phyloP scores from a whole-genome alignment of 345 rosid species.

The Camelina hispida region DNA sequence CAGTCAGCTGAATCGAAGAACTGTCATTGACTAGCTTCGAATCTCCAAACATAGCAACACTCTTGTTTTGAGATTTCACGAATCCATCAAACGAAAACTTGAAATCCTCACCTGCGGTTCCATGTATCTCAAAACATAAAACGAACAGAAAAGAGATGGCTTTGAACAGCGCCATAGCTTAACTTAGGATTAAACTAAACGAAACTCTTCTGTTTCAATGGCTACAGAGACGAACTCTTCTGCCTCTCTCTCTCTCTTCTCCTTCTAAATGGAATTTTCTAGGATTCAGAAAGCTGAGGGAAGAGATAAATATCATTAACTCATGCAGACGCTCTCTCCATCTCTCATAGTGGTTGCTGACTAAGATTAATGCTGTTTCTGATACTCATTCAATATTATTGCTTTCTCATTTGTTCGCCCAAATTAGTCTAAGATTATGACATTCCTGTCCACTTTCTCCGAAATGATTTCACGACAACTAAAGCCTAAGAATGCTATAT shows the following conservation, averaged over 20 bases:
- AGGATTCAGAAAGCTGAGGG: neutral
- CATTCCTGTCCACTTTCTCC: neutral
- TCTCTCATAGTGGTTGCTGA: conserved; percentile 33
- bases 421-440: neutral
- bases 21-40: conserved; percentile 55
- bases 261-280: conserved; percentile 26
- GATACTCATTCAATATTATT: neutral
- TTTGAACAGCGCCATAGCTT: conserved; percentile 35
- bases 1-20: conserved; percentile 65
- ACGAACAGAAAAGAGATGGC: conserved; percentile 43
- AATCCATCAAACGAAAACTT: conserved; percentile 59
- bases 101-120: conserved; percentile 42
- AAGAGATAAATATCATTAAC: conserved; percentile 37
- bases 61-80: conserved; percentile 53
- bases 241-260: conserved; percentile 15
- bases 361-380: conserved; percentile 6
- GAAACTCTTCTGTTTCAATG: conserved; percentile 32
- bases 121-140: conserved; percentile 44
- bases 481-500: neutral
- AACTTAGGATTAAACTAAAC: conserved; percentile 15
- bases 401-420: neutral
- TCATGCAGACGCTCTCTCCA: conserved; percentile 36
- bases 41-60: conserved; percentile 63
- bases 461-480: neutral
- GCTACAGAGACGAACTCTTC: conserved; percentile 1